Evolutionary conservation across 2,329 filamentous ascomycete genomes (phyloP).

Genomic region (Colletotrichum higginsianum): DNA sequence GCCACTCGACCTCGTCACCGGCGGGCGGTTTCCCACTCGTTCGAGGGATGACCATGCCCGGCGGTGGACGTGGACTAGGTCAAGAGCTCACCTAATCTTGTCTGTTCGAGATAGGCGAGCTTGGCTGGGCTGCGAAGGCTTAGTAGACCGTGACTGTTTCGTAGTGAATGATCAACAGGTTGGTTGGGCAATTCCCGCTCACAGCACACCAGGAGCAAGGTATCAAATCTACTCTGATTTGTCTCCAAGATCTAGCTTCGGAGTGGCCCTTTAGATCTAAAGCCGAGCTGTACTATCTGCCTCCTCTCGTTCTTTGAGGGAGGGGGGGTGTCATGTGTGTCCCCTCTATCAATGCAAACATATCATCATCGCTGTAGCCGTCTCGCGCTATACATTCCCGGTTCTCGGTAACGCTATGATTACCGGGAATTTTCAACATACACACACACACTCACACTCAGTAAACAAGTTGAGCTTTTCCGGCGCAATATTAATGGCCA

Average conservation of each 20-base stretch:
- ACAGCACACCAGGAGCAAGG: too few relatives aligned
- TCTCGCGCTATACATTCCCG: constrained; percentile 9
- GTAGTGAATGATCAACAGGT: too few relatives aligned
- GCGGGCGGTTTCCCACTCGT: too few relatives aligned
- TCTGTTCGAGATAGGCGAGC: too few relatives aligned
- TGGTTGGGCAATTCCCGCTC: not conserved
- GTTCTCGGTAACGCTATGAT: constrained; percentile 31
- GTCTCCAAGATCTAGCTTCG: not conserved
- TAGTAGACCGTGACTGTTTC: not conserved
- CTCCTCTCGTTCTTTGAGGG: not conserved
- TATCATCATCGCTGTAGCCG: constrained; percentile 8
- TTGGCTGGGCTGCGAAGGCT: too few relatives aligned
- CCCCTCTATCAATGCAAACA: constrained; percentile 28
- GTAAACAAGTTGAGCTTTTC: constrained; percentile 4
- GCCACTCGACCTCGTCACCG: too few relatives aligned
- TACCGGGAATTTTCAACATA: constrained; percentile 14
- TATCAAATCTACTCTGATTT: not conserved
- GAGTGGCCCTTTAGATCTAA: constrained; percentile 18
- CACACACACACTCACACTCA: constrained; percentile 2
- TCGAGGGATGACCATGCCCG: too few relatives aligned
- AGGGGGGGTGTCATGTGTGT: not conserved
- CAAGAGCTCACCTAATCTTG: too few relatives aligned
- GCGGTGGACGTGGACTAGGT: too few relatives aligned
- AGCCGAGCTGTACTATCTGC: constrained; percentile 3
- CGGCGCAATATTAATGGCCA: not conserved